A percentile compares a stretch with the other conserved stretches of the same genome.
phyloP scores from a whole-genome alignment of 345 rosid species.

The Camelina sativa region DNA sequence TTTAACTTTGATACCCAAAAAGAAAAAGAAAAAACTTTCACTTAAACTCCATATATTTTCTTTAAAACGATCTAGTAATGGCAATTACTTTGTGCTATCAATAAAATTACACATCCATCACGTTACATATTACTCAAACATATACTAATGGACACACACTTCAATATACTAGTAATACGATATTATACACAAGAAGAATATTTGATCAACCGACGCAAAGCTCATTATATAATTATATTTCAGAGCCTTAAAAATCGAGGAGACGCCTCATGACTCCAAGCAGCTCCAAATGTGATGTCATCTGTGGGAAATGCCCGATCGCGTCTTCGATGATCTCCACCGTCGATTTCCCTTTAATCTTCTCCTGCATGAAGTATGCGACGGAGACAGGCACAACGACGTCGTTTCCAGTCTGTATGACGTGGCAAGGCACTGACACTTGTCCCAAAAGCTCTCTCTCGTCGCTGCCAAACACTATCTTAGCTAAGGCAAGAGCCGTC shows the following conservation, averaged over 20 bases:
- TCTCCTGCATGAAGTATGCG: constrained; percentile 67
- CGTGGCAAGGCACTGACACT: constrained; percentile 60
- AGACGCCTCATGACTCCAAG: constrained; percentile 51
- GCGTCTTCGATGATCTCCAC: constrained; percentile 57
- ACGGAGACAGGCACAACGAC: constrained; percentile 58
- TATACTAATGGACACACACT: constrained; percentile 14
- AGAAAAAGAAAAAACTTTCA: not conserved
- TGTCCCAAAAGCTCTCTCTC: constrained; percentile 55
- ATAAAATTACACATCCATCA: constrained; percentile 20
- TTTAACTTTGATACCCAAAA: no score
- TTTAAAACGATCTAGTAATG: not conserved
- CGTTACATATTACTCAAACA: constrained; percentile 14
- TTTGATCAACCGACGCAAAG: not conserved
- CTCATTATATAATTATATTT: not conserved
- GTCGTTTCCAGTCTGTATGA: constrained; percentile 61
- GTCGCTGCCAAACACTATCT: constrained; percentile 64
- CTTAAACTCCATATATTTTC: not conserved
- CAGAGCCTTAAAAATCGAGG: constrained; percentile 46
- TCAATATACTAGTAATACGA: not conserved
- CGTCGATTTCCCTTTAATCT: constrained; percentile 57
- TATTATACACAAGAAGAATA: constrained; percentile 14
- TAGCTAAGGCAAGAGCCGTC: constrained; percentile 62
- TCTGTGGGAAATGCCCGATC: constrained; percentile 75
- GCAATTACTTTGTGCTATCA: not conserved
- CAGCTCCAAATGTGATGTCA: constrained; percentile 62